Percentiles rank a stretch among this genome's conserved stretches.
These are phyloP conservation scores for Kluyveromyces starmeri DNA, from an alignment of 805 yeast species.

Conservation along the genomic window DNA sequence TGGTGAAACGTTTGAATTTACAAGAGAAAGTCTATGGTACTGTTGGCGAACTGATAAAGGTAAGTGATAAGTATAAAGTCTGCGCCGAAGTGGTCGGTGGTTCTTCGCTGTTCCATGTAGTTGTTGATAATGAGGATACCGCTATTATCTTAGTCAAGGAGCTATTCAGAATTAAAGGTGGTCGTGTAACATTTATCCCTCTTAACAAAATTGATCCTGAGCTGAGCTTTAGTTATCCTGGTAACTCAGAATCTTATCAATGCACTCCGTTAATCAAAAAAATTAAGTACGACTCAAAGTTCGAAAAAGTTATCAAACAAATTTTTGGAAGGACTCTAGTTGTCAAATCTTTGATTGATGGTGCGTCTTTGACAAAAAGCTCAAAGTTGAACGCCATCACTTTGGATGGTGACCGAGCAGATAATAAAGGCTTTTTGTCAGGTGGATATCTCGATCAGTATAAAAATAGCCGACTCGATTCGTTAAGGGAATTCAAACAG, in stretches of 20 bases:
- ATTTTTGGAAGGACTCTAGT: constrained; percentile 79
- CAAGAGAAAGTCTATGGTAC: constrained; percentile 67
- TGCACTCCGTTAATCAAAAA: constrained; percentile 74
- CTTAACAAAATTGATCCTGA: constrained; percentile 51
- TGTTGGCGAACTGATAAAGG: constrained; percentile 72
- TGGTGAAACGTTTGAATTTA: constrained; percentile 50
- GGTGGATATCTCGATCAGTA: constrained; percentile 76
- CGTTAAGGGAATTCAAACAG: constrained; percentile 46
- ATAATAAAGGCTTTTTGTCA: constrained; percentile 70
- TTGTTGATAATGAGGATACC: constrained; percentile 80
- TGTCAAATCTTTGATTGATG: constrained; percentile 57
- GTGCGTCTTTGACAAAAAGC: constrained; percentile 54
- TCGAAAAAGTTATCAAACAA: constrained; percentile 62
- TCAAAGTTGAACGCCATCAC: constrained; percentile 71
- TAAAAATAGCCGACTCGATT: constrained; percentile 60
- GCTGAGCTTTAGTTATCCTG: constrained; percentile 45
- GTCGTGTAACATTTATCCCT: constrained; percentile 89
- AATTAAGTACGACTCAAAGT: constrained; percentile 48
- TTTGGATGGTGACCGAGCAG: constrained; percentile 85
- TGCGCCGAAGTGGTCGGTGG: constrained; percentile 92
- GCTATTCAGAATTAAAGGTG: constrained; percentile 57
- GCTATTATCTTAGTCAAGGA: constrained; percentile 76
- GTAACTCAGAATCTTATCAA: constrained; percentile 38
- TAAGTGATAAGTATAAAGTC: constrained; percentile 70
- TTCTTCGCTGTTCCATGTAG: constrained; percentile 72